Conservation (phyloP, 2,329 filamentous ascomycete species). For the Pseudogymnoascus destructans region DNA sequence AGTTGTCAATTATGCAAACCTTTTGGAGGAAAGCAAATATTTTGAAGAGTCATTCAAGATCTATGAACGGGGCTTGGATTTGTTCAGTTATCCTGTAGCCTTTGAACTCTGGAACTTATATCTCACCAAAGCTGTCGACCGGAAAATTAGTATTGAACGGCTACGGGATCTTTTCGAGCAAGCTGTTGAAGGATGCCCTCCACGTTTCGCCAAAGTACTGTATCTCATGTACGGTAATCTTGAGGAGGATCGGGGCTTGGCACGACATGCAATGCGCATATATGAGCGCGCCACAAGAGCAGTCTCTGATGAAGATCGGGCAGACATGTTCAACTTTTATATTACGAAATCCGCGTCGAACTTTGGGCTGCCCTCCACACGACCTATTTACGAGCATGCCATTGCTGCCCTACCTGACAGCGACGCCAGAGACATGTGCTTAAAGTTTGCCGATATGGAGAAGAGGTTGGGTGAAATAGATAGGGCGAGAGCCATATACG, state of each 20-base stretch:
- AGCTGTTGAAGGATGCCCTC: conserved; percentile 84
- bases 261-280: conserved; percentile 95
- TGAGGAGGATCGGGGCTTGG: conserved; percentile 88
- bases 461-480: conserved; percentile 85
- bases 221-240: conserved; percentile 98
- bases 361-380: conserved; percentile 87
- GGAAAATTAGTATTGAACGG: conserved; percentile 89
- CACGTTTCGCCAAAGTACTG: conserved; percentile 88
- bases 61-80: conserved; percentile 86
- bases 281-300: conserved; percentile 94
- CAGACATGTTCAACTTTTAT: conserved; percentile 99
- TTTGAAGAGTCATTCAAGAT: conserved; percentile 97
- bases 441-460: conserved; percentile 98
- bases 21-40: conserved; percentile 88
- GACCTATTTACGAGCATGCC: conserved; percentile 91
- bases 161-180: conserved; percentile 94
- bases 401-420: conserved; percentile 85
- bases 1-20: conserved; percentile 94
- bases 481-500: conserved; percentile 86
- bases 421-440: conserved; percentile 94
- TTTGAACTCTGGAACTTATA: conserved; percentile 99
- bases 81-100: conserved; percentile 97
- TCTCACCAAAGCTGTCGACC: conserved; percentile 90
- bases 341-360: conserved; percentile 98
- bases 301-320: conserved; percentile 84